Base-by-base conservation (phyloP, 2,329 filamentous ascomycete genomes). In the Curvularia spicifera region DNA sequence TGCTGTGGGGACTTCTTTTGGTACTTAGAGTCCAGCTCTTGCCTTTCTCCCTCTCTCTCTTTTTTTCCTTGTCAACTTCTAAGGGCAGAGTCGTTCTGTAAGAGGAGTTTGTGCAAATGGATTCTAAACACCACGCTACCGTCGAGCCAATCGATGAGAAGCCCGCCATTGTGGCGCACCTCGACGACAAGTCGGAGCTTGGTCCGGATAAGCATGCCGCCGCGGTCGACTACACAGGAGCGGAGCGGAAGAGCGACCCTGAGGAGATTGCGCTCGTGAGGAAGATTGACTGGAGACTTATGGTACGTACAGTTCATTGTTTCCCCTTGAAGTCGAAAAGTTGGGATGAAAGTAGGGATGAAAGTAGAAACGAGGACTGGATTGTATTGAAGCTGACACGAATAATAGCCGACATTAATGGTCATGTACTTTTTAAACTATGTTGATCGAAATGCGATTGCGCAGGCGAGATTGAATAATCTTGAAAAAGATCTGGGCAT, bases 371-470 rank as follows among this genome's bases (percentile, higher is more conserved):
- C 9, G 26, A 15, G 22, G 22, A 24, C 4, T 7, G 20, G 12
- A 43, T 7, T 6, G 12, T 15, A 9, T 3, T 8, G 15, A 10
- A n/a, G 3, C 40, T 56, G 24, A 58, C 33, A 13, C 26, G 1
- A 22, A 3, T 3, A 10, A 20, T 8, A 73, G 78, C 80, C 80
- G 1, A 78, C 72, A 9, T 53, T 80, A 26, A 78, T 74, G 56
- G 68, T 65, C 4, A 80, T 81, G 79, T 81, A 81, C 47, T 81
- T 75, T 18, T 54, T 71, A 9, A 78, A 77, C 45, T 77, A 73
- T 44, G 71, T 73, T 6, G 86, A 88, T 66, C 80, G 86, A 22
- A 87, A 88, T 71, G 87, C 89, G 70, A 88, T 90, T 59, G 86
- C 86, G 0, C 82, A 87, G 5, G 88, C 88, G 0, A 82, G 84